Percentiles rank a stretch among this genome's conserved stretches.
These are phyloP conservation scores for Diaporthe citriasiana DNA, from an alignment of 2,329 filamentous ascomycete species.

Conservation along the genomic window DNA sequence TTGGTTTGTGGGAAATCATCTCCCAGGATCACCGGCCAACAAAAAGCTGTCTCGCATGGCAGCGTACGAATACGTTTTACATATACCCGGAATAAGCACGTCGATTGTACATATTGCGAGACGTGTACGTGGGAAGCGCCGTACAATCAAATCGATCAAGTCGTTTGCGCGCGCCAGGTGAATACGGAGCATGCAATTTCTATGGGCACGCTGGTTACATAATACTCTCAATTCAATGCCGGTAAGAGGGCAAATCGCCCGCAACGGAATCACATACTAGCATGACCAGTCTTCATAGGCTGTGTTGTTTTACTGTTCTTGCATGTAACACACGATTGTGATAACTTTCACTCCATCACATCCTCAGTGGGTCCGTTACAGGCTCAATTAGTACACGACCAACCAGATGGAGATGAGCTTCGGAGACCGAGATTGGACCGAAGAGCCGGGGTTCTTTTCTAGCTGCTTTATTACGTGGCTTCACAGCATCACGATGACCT, in stretches of 20 bases:
- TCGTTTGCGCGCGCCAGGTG: background rate
- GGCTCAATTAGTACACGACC: background rate
- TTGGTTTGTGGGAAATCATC: background rate
- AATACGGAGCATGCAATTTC: background rate
- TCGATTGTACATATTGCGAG: background rate
- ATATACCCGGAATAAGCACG: constrained; percentile 20
- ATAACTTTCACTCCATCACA: background rate
- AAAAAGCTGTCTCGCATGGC: background rate
- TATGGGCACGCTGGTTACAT: too few relatives aligned
- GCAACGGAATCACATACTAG: background rate
- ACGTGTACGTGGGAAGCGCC: background rate
- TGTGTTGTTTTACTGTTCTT: background rate
- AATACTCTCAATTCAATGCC: background rate
- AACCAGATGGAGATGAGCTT: background rate
- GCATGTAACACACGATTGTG: background rate
- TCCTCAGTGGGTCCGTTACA: background rate
- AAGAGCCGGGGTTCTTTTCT: background rate
- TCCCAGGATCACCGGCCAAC: background rate
- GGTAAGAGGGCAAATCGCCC: background rate
- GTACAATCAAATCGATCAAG: background rate
- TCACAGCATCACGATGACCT: background rate
- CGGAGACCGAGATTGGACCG: background rate
- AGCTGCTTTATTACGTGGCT: constrained; percentile 3
- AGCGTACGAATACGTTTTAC: background rate
- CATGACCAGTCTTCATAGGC: background rate